Conservation (phyloP, 176 grass and related monocot genomes). For the Chrysopogon serrulatus region DNA sequence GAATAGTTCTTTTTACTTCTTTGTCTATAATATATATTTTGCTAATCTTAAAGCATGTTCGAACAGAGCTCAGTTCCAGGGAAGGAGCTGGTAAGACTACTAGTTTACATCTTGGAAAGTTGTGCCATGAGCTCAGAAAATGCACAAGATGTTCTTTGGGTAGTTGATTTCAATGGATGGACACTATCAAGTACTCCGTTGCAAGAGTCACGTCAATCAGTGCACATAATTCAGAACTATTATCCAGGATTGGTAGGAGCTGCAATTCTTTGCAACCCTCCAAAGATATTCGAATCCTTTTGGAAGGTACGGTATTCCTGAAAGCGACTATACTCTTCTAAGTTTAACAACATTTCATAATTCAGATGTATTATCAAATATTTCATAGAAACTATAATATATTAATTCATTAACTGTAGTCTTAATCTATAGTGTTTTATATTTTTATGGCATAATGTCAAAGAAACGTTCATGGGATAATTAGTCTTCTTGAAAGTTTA, state of each 20-base stretch:
- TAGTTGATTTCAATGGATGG: constrained; percentile 44
- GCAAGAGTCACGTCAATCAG: constrained; percentile 11
- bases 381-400: background rate
- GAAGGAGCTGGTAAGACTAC: constrained; percentile 34
- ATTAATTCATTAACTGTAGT: background rate
- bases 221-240: constrained; percentile 41
- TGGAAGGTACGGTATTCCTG: constrained; percentile 30
- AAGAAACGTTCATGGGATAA: background rate
- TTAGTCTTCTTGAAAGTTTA: background rate
- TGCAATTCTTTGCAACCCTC: constrained; percentile 39
- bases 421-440: background rate
- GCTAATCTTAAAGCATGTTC: background rate
- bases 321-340: background rate
- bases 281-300: constrained; percentile 58
- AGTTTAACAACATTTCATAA: background rate
- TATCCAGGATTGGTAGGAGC: constrained; percentile 41
- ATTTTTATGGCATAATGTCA: background rate
- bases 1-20: background rate
- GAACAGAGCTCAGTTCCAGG: constrained; percentile 15
- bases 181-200: constrained; percentile 32
- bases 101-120: constrained; percentile 52
- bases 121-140: background rate
- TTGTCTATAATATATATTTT: background rate
- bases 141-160: constrained; percentile 21
- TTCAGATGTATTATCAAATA: background rate